Evolutionary conservation across 108 stramenopile species (phyloP), one percentile per base, ranked within the genome.

Genomic region (Cylindrotheca closterium): DNA sequence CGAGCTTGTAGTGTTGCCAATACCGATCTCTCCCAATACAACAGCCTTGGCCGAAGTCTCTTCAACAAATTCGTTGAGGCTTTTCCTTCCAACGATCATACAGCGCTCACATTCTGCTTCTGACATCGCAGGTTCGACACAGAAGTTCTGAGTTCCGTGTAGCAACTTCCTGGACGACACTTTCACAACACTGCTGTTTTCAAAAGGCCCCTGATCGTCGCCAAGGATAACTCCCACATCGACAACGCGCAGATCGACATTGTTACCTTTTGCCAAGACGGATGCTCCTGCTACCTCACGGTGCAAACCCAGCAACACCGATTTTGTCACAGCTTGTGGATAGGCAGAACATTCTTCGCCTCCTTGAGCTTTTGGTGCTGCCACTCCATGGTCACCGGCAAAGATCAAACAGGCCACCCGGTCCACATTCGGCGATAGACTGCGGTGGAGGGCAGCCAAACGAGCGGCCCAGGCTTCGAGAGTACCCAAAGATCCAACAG

Each of bases 1-100:
- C 12, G 86, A 78, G 8, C 82, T 69, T 0, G 92, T 93, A 10
- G 92, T 93, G 57, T 93, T 93, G 7, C 92, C 89, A 46, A 93
- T 93, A 4, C 92, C 92, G 19, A 93, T 79, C 66, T 93, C 92
- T 45, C 92, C 92, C 46, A 93, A 71, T 12, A 66, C 58, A 2
- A 93, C 42, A 28, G 81, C 59, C 32, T 59, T 45, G 25, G 65
- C 64, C 0, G 25, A 26, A 15, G 51, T 31, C 29, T 79, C 71
- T 28, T 73, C 50, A 0, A 83, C 70, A 7, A 22, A 31, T 28
- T 55, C 47, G 8, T 28, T 47, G 24, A 81, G 58, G 33, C 71
- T 71, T 0, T 68, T 55, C 24, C 71, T 55, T 2, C 92, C 92
- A 0, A 54, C 70, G 7, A 2, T 3, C 0, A 91, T 58, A 51